phyloP scores from a whole-genome alignment of 495 filamentous ascomycete genomes.

The Penicillium turbatum region DNA sequence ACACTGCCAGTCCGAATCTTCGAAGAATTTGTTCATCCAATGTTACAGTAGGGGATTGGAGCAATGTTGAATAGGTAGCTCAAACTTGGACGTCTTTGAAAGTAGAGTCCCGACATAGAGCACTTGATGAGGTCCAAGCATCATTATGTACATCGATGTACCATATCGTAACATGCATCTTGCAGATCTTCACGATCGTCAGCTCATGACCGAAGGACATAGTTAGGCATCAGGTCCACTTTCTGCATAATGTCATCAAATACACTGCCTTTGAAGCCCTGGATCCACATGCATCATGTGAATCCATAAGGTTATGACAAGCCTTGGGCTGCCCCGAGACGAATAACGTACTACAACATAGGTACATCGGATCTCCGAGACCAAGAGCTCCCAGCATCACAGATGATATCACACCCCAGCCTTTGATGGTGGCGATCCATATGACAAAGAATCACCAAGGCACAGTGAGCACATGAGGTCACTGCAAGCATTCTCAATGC shows the following conservation, averaged over 20 bases:
- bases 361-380: background rate
- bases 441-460: background rate
- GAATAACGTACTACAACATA: background rate
- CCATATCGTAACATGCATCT: background rate
- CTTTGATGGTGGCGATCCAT: background rate
- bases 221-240: background rate
- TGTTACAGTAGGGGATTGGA: too few relatives aligned
- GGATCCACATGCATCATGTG: too few relatives aligned
- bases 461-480: background rate
- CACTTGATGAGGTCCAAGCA: too few relatives aligned
- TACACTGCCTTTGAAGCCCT: too few relatives aligned
- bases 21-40: too few relatives aligned
- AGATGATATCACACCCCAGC: slow-evolving; percentile 6
- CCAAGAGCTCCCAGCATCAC: background rate
- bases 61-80: too few relatives aligned
- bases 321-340: background rate
- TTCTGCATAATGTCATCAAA: too few relatives aligned
- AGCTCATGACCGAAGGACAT: background rate
- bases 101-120: too few relatives aligned
- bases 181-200: background rate
- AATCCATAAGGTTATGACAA: background rate
- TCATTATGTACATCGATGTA: background rate
- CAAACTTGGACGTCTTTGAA: too few relatives aligned
- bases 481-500: background rate
- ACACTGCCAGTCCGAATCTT: too few relatives aligned